phyloP scores from a whole-genome alignment of 2,329 filamentous ascomycete genomes.

The Ilyonectria destructans region DNA sequence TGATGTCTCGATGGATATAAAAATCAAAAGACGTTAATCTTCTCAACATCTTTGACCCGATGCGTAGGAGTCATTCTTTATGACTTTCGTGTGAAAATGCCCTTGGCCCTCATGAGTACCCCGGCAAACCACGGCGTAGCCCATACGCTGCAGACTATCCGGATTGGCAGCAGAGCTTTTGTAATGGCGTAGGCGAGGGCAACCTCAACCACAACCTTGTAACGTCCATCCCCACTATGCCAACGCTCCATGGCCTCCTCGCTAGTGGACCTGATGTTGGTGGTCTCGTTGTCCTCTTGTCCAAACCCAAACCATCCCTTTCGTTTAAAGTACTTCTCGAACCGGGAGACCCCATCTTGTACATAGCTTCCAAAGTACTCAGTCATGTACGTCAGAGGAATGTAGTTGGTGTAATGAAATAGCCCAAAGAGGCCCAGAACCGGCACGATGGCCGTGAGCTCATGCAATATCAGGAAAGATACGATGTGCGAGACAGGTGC shows the following conservation, averaged over 20 bases:
- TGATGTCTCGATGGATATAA: constrained; percentile 42
- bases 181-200: constrained; percentile 93
- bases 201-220: constrained; percentile 77
- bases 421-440: constrained; percentile 80
- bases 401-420: constrained; percentile 86
- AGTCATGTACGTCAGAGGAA: constrained; percentile 73
- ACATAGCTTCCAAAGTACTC: constrained; percentile 67
- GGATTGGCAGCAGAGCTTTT: constrained; percentile 85
- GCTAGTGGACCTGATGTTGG: constrained; percentile 35
- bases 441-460: constrained; percentile 89
- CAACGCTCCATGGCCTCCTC: constrained; percentile 55
- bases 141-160: constrained; percentile 87
- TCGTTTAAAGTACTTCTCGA: constrained; percentile 82
- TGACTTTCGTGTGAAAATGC: constrained; percentile 50
- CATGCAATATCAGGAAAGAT: constrained; percentile 92
- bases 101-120: constrained; percentile 65
- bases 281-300: constrained; percentile 39
- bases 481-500: constrained; percentile 88
- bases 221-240: constrained; percentile 61
- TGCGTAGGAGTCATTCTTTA: constrained; percentile 37
- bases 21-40: constrained; percentile 47
- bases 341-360: constrained; percentile 78
- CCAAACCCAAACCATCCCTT: constrained; percentile 87
- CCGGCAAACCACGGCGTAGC: constrained; percentile 94
- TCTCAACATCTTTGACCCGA: constrained; percentile 35